Evolutionary conservation across 176 grass and related monocot species (phyloP).

Genomic region (Oryza meyeriana): DNA sequence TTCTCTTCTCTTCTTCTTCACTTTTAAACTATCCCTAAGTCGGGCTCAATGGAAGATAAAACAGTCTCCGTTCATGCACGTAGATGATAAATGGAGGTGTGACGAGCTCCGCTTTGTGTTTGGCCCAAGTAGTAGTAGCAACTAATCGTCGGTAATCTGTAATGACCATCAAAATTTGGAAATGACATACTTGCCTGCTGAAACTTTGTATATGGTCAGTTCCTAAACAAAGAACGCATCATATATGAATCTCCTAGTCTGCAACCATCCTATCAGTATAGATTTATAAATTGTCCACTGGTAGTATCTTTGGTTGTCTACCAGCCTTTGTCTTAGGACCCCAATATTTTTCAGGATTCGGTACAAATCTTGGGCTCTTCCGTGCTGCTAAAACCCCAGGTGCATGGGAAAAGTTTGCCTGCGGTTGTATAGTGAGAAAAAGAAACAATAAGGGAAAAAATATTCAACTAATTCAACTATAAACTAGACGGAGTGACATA

Average conservation of each 20-base stretch:
- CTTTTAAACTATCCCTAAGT: no score
- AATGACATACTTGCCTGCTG: not conserved
- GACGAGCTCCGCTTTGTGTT: no score
- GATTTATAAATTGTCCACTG: slow-evolving; percentile 18
- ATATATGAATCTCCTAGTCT: not conserved
- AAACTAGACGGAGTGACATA: not conserved
- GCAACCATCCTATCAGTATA: no score
- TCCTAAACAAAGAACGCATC: not conserved
- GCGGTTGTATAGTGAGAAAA: not conserved
- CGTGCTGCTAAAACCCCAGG: not conserved
- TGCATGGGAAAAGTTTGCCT: slow-evolving; percentile 42
- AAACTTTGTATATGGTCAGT: not conserved
- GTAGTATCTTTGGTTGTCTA: slow-evolving; percentile 25
- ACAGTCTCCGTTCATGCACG: no score
- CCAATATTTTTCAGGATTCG: slow-evolving; percentile 59
- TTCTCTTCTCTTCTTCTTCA: no score
- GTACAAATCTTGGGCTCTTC: slow-evolving; percentile 42
- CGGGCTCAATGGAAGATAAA: no score
- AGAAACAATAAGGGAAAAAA: not conserved
- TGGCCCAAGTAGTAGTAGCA: no score
- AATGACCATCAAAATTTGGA: not conserved
- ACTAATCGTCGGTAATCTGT: not conserved
- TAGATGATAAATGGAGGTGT: no score
- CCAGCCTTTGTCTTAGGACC: slow-evolving; percentile 54
- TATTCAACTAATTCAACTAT: not conserved